phyloP scores from a whole-genome alignment of 2,329 filamentous ascomycete genomes.

The Metarhizium anisopliae region DNA sequence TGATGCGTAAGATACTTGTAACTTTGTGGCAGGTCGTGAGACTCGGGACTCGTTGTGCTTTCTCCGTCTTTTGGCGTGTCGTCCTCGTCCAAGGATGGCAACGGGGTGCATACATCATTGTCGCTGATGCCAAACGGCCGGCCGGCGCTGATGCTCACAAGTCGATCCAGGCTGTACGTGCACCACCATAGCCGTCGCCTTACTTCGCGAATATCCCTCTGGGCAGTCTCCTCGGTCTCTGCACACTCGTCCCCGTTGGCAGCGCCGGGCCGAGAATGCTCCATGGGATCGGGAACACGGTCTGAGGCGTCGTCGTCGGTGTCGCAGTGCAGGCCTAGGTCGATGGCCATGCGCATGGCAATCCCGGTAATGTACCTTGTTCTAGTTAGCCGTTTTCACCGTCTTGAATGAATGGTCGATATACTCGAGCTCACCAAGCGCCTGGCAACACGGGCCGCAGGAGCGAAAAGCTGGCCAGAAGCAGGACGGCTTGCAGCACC shows the following conservation, averaged over 20 bases:
- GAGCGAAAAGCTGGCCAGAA: conserved; percentile 84
- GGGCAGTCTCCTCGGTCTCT: background rate
- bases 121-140: conserved; percentile 88
- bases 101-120: conserved; percentile 89
- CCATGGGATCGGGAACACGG: background rate
- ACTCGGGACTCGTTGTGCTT: conserved; percentile 31
- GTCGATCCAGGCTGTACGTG: conserved; percentile 83
- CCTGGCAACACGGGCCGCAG: conserved; percentile 84
- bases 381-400: background rate
- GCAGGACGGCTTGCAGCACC: conserved; percentile 82
- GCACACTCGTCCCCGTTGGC: background rate
- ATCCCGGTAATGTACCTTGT: conserved; percentile 80
- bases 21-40: conserved; percentile 28
- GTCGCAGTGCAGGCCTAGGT: conserved; percentile 85
- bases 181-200: conserved; percentile 91
- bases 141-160: conserved; percentile 88
- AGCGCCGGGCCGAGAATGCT: background rate
- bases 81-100: conserved; percentile 82
- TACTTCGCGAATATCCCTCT: conserved; percentile 52
- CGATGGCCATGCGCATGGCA: conserved; percentile 78
- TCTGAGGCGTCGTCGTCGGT: conserved; percentile 57
- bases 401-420: too few relatives aligned
- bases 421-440: conserved; percentile 52
- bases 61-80: conserved; percentile 20
- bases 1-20: conserved; percentile 88